phyloP scores from a whole-genome alignment of 352 stramenopile species.

The Ochromonadaceae sp. region DNA sequence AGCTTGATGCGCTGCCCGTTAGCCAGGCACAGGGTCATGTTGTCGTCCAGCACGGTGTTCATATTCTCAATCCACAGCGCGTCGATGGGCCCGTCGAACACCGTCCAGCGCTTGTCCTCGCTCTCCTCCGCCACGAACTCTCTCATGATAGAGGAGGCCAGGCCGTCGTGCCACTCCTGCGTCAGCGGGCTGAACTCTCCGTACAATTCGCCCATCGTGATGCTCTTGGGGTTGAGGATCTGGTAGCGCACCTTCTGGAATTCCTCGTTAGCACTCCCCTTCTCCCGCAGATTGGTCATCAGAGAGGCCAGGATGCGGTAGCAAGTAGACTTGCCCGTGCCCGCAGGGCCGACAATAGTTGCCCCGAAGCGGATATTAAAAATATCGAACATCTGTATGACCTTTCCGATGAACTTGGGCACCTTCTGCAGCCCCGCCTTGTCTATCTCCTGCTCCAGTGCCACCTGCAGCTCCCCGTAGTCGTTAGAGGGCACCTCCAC shows the following conservation, averaged over 20 bases:
- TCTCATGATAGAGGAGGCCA: slow-evolving; percentile 72
- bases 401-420: slow-evolving; percentile 67
- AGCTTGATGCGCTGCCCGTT: slow-evolving; percentile 76
- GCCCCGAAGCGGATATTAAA: slow-evolving; percentile 79
- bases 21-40: slow-evolving; percentile 78
- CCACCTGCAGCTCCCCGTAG: slow-evolving; percentile 53
- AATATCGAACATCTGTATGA: slow-evolving; percentile 81
- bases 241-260: slow-evolving; percentile 56
- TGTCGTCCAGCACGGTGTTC: slow-evolving; percentile 85
- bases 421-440: slow-evolving; percentile 68
- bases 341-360: slow-evolving; percentile 63
- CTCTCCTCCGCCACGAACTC: slow-evolving; percentile 40
- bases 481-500: slow-evolving; percentile 63
- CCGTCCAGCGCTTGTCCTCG: slow-evolving; percentile 59
- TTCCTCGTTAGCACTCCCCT: slow-evolving; percentile 44
- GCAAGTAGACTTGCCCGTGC: slow-evolving; percentile 64
- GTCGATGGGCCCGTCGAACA: slow-evolving; percentile 82
- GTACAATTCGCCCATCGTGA: slow-evolving; percentile 86
- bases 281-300: slow-evolving; percentile 55
- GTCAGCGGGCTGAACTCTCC: slow-evolving; percentile 82
- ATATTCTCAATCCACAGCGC: slow-evolving; percentile 90
- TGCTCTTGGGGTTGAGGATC: slow-evolving; percentile 83
- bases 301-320: slow-evolving; percentile 61
- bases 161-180: slow-evolving; percentile 77
- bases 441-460: slow-evolving; percentile 49